Evolutionary conservation across 2,329 filamentous ascomycete genomes (phyloP).

Genomic region (Alternaria ethzedia): DNA sequence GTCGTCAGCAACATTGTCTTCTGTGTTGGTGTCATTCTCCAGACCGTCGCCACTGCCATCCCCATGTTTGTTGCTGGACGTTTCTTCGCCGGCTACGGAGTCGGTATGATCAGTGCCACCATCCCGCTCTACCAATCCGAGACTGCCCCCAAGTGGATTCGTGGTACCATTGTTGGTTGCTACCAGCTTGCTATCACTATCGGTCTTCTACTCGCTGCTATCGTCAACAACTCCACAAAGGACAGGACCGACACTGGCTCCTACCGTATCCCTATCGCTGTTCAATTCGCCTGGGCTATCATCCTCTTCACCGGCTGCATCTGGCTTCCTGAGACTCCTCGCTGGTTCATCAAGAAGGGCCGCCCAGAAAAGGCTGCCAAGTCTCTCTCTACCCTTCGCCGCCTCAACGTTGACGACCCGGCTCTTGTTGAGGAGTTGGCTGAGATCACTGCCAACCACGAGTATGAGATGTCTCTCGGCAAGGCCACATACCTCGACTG

Average conservation of each 20-base stretch:
- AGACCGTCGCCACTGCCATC: constrained; percentile 44
- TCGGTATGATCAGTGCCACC: constrained; percentile 49
- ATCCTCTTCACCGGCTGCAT: constrained; percentile 67
- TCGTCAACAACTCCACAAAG: constrained; percentile 69
- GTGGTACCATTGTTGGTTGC: constrained; percentile 71
- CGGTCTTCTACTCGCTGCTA: constrained; percentile 69
- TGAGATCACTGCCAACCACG: constrained; percentile 72
- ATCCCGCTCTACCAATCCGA: constrained; percentile 75
- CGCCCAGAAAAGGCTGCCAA: constrained; percentile 69
- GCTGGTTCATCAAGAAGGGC: constrained; percentile 70
- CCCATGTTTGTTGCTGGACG: constrained; percentile 50
- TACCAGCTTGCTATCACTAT: constrained; percentile 78
- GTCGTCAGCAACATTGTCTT: constrained; percentile 46
- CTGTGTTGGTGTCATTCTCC: constrained; percentile 50
- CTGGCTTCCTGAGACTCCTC: constrained; percentile 78
- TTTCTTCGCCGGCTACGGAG: constrained; percentile 51
- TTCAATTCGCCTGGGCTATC: constrained; percentile 77
- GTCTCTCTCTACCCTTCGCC: constrained; percentile 66
- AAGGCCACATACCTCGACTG: constrained; percentile 53
- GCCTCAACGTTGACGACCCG: constrained; percentile 64
- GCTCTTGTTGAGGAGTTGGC: constrained; percentile 67
- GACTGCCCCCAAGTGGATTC: constrained; percentile 75
- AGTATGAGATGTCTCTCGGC: constrained; percentile 72
- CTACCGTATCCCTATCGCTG: constrained; percentile 77
- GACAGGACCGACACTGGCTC: constrained; percentile 64